Evolutionary conservation across 345 rosid species (phyloP).

Genomic region (Brassica juncea): DNA sequence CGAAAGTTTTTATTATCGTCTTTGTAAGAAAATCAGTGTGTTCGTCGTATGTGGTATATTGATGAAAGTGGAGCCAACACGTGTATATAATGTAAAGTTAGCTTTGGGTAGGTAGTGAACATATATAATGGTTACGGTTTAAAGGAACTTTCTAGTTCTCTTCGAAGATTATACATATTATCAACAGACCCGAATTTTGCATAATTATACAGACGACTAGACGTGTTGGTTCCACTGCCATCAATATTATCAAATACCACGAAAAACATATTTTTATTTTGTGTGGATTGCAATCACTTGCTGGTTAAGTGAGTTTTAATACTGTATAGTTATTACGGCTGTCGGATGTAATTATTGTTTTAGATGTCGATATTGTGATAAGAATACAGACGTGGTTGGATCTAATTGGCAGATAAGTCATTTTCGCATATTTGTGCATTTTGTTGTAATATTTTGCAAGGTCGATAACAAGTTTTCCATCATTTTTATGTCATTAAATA

Average conservation of each 20-base stretch:
- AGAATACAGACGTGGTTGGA: conserved; percentile 18
- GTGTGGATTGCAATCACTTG: background rate
- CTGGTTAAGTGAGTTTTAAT: background rate
- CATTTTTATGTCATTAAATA: conserved; percentile 13
- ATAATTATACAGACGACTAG: background rate
- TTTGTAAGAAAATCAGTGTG: background rate
- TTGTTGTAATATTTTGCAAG: background rate
- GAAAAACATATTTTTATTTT: background rate
- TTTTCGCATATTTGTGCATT: conserved; percentile 13
- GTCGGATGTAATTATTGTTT: background rate
- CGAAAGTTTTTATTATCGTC: background rate
- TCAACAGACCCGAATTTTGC: background rate
- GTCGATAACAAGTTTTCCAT: conserved; percentile 1
- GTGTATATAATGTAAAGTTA: background rate
- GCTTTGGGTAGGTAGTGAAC: background rate
- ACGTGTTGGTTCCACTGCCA: background rate
- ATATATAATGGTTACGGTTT: background rate
- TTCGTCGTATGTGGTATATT: background rate
- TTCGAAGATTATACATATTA: background rate
- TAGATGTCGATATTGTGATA: background rate
- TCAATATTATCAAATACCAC: background rate
- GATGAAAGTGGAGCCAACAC: background rate
- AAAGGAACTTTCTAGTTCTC: background rate
- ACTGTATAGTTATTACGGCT: background rate
- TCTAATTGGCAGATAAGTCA: conserved; percentile 11